Conservation (phyloP, 2,329 filamentous ascomycete species). For the Fusarium phyllophilum region DNA sequence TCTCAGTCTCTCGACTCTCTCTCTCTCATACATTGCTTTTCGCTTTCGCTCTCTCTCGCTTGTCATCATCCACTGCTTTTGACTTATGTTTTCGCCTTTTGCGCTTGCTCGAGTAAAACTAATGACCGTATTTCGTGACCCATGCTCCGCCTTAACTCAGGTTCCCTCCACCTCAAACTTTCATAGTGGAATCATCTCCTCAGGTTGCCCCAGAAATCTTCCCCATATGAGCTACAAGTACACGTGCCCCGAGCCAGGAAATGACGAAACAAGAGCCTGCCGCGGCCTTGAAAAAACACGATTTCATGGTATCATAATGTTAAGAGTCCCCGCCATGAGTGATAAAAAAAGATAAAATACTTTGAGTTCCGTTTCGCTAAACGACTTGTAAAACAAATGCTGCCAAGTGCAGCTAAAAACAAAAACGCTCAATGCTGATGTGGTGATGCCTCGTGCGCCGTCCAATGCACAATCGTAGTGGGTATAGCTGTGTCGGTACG, state of each 20-base stretch:
- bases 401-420: conserved; percentile 36
- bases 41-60: conserved; percentile 18
- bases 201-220: conserved; percentile 44
- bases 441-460: conserved; percentile 45
- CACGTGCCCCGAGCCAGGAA: conserved; percentile 40
- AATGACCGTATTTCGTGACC: conserved; percentile 18
- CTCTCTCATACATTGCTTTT: conserved; percentile 9
- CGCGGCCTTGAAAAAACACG: conserved; percentile 34
- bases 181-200: conserved; percentile 29
- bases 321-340: conserved; percentile 40
- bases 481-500: conserved; percentile 35
- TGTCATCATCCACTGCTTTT: conserved; percentile 28
- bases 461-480: conserved; percentile 43
- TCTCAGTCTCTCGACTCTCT: not conserved
- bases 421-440: conserved; percentile 44
- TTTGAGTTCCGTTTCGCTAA: conserved; percentile 27
- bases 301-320: conserved; percentile 48
- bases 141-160: conserved; percentile 7
- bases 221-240: conserved; percentile 41
- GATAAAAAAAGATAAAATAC: conserved; percentile 28
- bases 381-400: conserved; percentile 36
- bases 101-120: conserved; percentile 22
- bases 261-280: conserved; percentile 32
- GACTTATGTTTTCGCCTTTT: conserved; percentile 37
- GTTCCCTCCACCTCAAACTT: conserved; percentile 2